Base-by-base conservation (phyloP, 345 rosid species). In the Boechera stricta region DNA sequence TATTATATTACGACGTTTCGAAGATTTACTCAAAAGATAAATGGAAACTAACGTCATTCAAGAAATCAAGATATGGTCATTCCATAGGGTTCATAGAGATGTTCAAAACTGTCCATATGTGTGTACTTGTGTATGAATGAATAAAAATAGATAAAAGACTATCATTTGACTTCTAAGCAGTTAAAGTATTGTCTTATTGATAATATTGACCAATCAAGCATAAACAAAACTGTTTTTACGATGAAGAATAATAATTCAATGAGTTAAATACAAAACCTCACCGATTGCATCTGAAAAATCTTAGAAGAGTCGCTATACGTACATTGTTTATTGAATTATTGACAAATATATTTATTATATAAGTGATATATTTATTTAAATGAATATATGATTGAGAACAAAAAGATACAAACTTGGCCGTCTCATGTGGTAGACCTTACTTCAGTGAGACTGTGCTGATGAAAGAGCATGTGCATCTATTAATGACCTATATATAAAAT, bases 401-500 rank as follows among this genome's bases (percentile, higher is more conserved):
- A 44, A 55, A 69, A 67, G 5, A 68, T 42, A 42, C 11, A 29
- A 71, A 78, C 69, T 58, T 59, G 6, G 64, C 69, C 64, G n/a
- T 52, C 51, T 72, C 77, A 78, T 78, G 73, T 78, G 77, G 63
- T 49, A 78, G 72, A 72, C 68, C 73, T 66, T 77, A 77, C 81
- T 77, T 71, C 42, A 77, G 77, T 78, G 77, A 64, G 60, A 71
- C 72, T 78, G 81, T 54, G 71, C 54, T 45, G 39, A 77, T 52
- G 61, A 57, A 36, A 77, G 16, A 26, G 35, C 81, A 78, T 78
- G 81, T 78, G 70, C 39, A 35, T 51, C 45, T 72, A 54, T 78
- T 78, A 78, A 78, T 72, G 77, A 59, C 18, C 41, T 61, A 70
- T 13, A 64, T 51, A 76, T 55, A 68, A 29, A 36, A 51, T 67